Evolutionary conservation across 768 basidiomycete species (phyloP), one percentile per base, ranked within the genome.

Genomic region (Strobilomyces echinocephalus): DNA sequence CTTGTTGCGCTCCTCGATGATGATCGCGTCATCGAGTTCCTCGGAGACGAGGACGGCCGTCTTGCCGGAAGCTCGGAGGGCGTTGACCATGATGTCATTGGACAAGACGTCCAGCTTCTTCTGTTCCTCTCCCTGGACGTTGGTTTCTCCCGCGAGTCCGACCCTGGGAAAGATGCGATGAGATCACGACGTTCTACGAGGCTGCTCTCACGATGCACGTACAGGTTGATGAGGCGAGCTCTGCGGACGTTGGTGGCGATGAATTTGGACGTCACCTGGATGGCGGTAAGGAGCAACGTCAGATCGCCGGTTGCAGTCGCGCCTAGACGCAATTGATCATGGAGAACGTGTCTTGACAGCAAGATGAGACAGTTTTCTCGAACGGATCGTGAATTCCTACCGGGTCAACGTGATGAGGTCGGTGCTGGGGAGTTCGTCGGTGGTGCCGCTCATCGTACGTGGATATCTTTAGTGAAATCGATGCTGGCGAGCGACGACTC

Each of bases 21-120:
- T 81, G 72, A 97, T 83, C 16, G 94, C 93, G 20, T 97, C 82
- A 10, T 97, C 93, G 60, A 91, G 79, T 66, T 97, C 95, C 72
- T 99, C 97, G 16, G 93, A 95, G 57, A 99, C 93, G 61, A 99
- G 87, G 14, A 99, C 97, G 14, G 93, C 88, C 8, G 87, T 91
- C 80, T 94, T 97, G 49, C 97, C 93, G n/a, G 91, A 95, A 4
- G 95, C 95, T 39, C 91, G 83, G 33, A 99, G 82, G 44, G 95
- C 87, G 66, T 97, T 97, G 63, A 98, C 82, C 97, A 99, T 98
- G 79, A 99, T 99, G 69, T 99, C 95, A 69, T 99, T 97, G 14
- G 93, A 89, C 31, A 97, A 77, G n/a, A 97, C 87, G 66, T 97
- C 95, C 49, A 99, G 80, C 74, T 99, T 99, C 80, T 99, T 99